Evolutionary conservation across 805 yeast species (phyloP).

Genomic region (Suhomyces vadensis): DNA sequence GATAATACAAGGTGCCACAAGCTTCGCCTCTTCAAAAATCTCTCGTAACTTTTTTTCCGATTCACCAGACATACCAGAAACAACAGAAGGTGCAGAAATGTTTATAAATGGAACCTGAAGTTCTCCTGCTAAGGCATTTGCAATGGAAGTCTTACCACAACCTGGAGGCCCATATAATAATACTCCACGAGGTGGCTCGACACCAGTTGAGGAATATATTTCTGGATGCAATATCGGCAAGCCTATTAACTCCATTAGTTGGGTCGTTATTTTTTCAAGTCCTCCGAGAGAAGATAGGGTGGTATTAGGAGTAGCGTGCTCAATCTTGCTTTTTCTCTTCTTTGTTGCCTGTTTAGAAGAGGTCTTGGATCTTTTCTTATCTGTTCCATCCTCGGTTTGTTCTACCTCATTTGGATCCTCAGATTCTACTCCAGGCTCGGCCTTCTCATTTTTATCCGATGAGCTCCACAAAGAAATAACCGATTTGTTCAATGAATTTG

Average conservation of each 20-base stretch:
- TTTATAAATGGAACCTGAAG: conserved; percentile 89
- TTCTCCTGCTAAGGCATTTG: conserved; percentile 95
- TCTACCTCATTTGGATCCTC: conserved; percentile 4
- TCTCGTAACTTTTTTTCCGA: conserved; percentile 93
- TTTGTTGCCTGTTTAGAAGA: conserved; percentile 31
- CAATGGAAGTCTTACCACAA: conserved; percentile 96
- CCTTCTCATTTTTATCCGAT: conserved; percentile 11
- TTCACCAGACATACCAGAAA: conserved; percentile 99
- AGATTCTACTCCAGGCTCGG: conserved; percentile 16
- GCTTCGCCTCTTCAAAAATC: conserved; percentile 87
- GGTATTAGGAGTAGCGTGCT: conserved; percentile 68
- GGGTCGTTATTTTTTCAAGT: conserved; percentile 78
- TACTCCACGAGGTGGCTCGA: conserved; percentile 93
- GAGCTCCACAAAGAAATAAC: conserved; percentile 70
- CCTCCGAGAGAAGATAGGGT: conserved; percentile 84
- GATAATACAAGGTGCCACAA: conserved; percentile 86
- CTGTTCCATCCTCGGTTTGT: conserved; percentile 25
- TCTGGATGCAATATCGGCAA: conserved; percentile 94
- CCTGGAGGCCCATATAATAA: conserved; percentile 98
- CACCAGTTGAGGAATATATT: conserved; percentile 81
- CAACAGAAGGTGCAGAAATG: conserved; percentile 92
- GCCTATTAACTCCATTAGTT: conserved; percentile 86
- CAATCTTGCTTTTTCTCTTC: conserved; percentile 44
- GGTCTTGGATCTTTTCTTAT: conserved; percentile 57
- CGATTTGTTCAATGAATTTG: conserved; percentile 72